Base-by-base conservation (phyloP, 2,329 filamentous ascomycete genomes). In the Diaporthe amygdali region DNA sequence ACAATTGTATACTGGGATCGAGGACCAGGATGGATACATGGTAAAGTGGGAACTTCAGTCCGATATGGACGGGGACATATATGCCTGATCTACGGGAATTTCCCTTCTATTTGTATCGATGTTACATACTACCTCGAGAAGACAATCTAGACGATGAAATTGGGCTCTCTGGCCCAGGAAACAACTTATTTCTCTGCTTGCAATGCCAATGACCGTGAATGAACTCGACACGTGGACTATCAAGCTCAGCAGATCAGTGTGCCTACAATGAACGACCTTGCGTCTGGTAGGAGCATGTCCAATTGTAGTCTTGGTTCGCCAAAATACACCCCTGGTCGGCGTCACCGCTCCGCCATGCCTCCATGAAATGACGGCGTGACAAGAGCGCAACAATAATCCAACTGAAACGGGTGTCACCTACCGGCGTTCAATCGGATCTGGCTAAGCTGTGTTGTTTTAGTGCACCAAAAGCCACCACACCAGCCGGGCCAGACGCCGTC, bases 1-100 rank as follows among this genome's bases (percentile, higher is more conserved):
- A 49, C 37, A 39, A 41, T 46, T 64, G 59, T 64, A 64, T 44
- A 49, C 30, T 37, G 32, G 59, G 49, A 17, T 20, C 59, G 59
- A 49, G 59, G 59, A 64, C 59, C 37, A 37, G 59, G n/a, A 49
- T 61, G 25, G 46, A 51, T 46, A 41, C 27, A 52, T 17, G 49
- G 51, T 55, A 27, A 61, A 72, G 66, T 70, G 44, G 52, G 66
- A 71, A 67, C 63, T 72, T 61, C 70, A 66, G 64, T 67, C 64
- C 51, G 32, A 51, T n/a, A 52, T 52, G 64, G 64, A 66, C 67
- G 51, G 46, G 55, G 68, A 68, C 32, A 68, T 44, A 72, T 68
- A 47, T 44, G 47, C 64, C 70, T 70, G 37, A 63, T 49, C 69
- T 55, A 64, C 44, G 61, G 56, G 51, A 47, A 66, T 64, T 56